A percentile compares a stretch with the other conserved stretches of the same genome.
phyloP scores from a whole-genome alignment of 305 asterid species.

The Nicotiana rustica region DNA sequence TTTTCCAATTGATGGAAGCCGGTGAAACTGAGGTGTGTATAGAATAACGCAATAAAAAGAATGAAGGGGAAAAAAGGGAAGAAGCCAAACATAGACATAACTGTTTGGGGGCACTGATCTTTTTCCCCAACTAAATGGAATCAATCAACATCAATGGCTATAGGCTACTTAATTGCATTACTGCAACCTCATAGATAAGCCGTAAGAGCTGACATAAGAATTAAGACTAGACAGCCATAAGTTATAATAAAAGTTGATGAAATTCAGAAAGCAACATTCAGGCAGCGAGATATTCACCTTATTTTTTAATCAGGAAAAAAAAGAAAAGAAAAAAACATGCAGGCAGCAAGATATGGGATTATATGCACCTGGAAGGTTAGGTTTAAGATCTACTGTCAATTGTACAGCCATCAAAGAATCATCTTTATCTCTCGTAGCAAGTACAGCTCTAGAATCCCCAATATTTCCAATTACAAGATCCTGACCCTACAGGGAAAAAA shows the following conservation, averaged over 20 bases:
- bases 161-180: neutral
- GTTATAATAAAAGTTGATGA: neutral
- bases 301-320: too few relatives aligned
- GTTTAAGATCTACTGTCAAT: conserved; percentile 88
- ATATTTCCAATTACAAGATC: conserved; percentile 56
- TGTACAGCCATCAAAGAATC: conserved; percentile 65
- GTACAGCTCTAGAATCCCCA: conserved; percentile 88
- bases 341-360: neutral
- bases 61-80: neutral
- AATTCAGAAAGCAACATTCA: neutral
- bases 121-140: neutral
- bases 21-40: neutral
- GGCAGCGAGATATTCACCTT: too few relatives aligned
- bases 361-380: conserved; percentile 75
- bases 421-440: conserved; percentile 65
- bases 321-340: too few relatives aligned
- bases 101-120: neutral
- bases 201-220: neutral
- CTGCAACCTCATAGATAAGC: neutral
- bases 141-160: neutral
- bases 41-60: neutral
- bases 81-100: neutral
- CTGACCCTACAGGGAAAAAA: conserved; percentile 43
- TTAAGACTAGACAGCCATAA: neutral
- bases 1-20: neutral